These are phyloP conservation scores for Pterulicium gracile DNA, from an alignment of 1,284 basidiomycete genomes.

Conservation along the genomic window DNA sequence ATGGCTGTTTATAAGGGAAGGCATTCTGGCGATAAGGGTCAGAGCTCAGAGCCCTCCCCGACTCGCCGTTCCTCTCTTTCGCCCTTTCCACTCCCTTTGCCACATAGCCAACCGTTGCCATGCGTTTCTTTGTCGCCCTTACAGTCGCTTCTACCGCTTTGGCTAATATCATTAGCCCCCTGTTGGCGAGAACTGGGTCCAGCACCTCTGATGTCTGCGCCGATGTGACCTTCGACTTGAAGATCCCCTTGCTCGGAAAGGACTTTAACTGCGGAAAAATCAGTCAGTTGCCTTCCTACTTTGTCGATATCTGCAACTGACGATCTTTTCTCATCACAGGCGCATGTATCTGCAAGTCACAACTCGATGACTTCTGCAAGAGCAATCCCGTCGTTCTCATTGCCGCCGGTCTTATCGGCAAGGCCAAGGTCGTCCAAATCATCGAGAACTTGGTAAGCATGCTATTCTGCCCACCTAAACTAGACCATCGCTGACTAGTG, in stretches of 20 bases:
- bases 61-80: no score
- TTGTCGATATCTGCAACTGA: not conserved
- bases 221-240: slow-evolving; percentile 22
- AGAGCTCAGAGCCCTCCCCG: no score
- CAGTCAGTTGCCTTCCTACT: slow-evolving; percentile 14
- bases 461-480: not conserved
- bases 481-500: not conserved
- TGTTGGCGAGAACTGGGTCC: not conserved
- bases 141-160: not conserved
- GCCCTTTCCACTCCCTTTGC: no score
- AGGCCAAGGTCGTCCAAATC: slow-evolving; percentile 15
- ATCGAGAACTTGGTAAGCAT: slow-evolving; percentile 24
- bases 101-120: no score
- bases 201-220: slow-evolving; percentile 27
- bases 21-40: no score
- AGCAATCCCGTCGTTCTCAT: slow-evolving; percentile 19
- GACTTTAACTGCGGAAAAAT: slow-evolving; percentile 20
- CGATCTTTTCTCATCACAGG: slow-evolving; percentile 15
- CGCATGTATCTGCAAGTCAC: slow-evolving; percentile 28
- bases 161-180: not conserved
- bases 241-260: slow-evolving; percentile 18
- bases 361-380: slow-evolving; percentile 21
- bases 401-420: slow-evolving; percentile 23
- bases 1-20: no score
- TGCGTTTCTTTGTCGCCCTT: not conserved